A percentile compares a stretch with the other conserved stretches of the same genome.
These are phyloP conservation scores for Geosmithia putterillii DNA, from an alignment of 2,329 filamentous ascomycete genomes.

Conservation along the genomic window DNA sequence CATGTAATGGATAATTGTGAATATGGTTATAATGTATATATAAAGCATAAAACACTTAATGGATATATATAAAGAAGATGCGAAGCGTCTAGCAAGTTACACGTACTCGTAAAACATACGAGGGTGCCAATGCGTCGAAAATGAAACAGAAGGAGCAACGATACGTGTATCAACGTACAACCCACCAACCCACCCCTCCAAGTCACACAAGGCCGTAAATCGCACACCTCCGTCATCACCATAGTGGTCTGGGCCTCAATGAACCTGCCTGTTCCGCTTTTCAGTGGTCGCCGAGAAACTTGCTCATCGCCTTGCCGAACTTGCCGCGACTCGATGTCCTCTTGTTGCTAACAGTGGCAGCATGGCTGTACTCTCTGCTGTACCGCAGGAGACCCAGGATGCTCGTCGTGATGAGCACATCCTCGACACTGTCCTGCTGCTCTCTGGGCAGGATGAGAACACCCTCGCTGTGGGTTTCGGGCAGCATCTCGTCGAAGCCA, in stretches of 20 bases:
- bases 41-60: background rate
- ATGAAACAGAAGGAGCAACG: no score
- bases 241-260: no score
- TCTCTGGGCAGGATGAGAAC: background rate
- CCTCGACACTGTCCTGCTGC: background rate
- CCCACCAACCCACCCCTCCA: no score
- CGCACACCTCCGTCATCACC: no score
- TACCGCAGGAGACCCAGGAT: conserved; percentile 2
- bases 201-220: no score
- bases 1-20: background rate
- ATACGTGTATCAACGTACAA: no score
- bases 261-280: no score
- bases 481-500: background rate
- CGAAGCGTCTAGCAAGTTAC: no score
- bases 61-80: no score
- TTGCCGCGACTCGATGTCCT: background rate
- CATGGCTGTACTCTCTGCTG: background rate
- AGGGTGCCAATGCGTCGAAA: no score
- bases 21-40: background rate
- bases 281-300: background rate
- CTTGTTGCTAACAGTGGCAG: background rate
- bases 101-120: no score
- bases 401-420: conserved; percentile 1
- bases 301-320: background rate
- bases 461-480: conserved; percentile 2